phyloP scores from a whole-genome alignment of 1,284 basidiomycete species.

The Exobasidium rhododendri region DNA sequence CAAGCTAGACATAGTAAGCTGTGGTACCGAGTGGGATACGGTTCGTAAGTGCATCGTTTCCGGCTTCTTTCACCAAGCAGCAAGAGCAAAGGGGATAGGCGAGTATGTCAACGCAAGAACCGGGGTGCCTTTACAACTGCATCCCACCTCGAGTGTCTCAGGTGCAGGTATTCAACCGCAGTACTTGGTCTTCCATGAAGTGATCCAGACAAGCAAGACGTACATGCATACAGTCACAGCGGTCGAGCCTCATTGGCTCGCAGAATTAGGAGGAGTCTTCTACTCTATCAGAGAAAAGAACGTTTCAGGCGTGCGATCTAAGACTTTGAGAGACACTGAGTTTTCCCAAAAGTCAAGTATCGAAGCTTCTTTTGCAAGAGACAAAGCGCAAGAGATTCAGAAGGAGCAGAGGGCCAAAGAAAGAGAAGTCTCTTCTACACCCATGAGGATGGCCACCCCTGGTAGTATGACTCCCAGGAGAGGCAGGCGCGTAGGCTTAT shows the following conservation, averaged over 20 bases:
- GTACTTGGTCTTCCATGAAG: slow-evolving; percentile 94
- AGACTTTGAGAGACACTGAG: slow-evolving; percentile 67
- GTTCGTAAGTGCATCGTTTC: slow-evolving; percentile 96
- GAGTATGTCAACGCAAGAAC: slow-evolving; percentile 97
- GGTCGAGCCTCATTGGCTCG: slow-evolving; percentile 54
- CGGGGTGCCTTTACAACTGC: slow-evolving; percentile 77
- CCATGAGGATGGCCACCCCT: slow-evolving; percentile 17
- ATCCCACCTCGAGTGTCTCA: slow-evolving; percentile 93
- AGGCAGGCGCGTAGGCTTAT: slow-evolving; percentile 12
- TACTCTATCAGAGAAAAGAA: slow-evolving; percentile 81
- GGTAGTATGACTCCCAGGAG: slow-evolving; percentile 17
- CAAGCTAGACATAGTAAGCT: slow-evolving; percentile 84
- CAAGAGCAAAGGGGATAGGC: slow-evolving; percentile 94
- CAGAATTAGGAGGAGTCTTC: slow-evolving; percentile 73
- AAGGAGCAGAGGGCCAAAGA: slow-evolving; percentile 4
- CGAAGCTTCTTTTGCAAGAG: slow-evolving; percentile 59
- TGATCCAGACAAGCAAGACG: slow-evolving; percentile 38
- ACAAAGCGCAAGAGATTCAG: slow-evolving; percentile 23
- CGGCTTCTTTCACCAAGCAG: slow-evolving; percentile 99
- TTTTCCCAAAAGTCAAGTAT: slow-evolving; percentile 84
- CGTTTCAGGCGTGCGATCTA: slow-evolving; percentile 66
- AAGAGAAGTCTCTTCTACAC: slow-evolving; percentile 1
- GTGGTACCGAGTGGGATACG: slow-evolving; percentile 91
- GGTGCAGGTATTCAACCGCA: slow-evolving; percentile 94
- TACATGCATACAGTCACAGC: slow-evolving; percentile 52